Percentiles rank a stretch among this genome's conserved stretches.
These are phyloP conservation scores for Hymenoscyphus linearis DNA, from an alignment of 2,329 filamentous ascomycete genomes.

Conservation along the genomic window DNA sequence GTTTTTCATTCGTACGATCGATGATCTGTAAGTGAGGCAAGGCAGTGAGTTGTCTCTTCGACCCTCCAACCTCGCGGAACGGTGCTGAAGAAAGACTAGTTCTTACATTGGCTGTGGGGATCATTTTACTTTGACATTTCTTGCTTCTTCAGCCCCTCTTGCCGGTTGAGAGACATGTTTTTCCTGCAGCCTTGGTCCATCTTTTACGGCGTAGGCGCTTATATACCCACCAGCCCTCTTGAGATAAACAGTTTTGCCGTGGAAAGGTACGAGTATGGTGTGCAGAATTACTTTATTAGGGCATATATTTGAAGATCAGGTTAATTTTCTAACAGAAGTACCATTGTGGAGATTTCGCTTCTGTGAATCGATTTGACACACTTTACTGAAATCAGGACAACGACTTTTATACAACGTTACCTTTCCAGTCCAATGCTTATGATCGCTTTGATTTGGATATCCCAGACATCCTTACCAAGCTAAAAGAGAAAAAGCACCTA, in stretches of 20 bases:
- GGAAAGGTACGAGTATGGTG: background rate
- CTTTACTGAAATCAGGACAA: background rate
- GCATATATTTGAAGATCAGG: background rate
- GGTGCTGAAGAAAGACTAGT: background rate
- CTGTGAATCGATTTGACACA: background rate
- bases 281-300: background rate
- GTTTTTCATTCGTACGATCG: too few species aligned
- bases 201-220: background rate
- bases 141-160: background rate
- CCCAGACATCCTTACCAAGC: background rate
- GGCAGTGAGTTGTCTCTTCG: background rate
- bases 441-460: background rate
- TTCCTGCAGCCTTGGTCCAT: background rate
- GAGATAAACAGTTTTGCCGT: background rate
- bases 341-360: background rate
- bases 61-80: background rate
- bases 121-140: background rate
- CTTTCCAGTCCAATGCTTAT: background rate
- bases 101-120: background rate
- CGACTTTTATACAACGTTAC: background rate
- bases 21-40: background rate
- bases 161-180: background rate
- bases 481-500: background rate
- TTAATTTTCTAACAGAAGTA: background rate
- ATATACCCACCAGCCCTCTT: background rate